Evolutionary conservation across 148 eudicot species (phyloP), one percentile per base, ranked within the genome.

Genomic region (Euryodendron excelsum): DNA sequence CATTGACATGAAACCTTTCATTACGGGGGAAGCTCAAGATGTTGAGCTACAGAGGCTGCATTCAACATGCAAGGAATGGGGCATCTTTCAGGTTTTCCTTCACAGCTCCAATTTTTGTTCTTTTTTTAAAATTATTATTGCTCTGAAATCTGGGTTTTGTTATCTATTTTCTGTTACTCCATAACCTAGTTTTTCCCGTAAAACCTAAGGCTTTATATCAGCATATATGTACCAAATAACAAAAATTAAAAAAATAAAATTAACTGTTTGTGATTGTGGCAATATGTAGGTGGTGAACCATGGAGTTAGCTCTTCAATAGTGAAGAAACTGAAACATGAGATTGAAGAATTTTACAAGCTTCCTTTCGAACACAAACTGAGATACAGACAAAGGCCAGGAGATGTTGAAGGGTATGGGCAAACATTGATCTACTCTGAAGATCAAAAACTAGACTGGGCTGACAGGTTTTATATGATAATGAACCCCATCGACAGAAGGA

Each of bases 41-140:
- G 48, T 28, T 33, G 50, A 83, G 34, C 66, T 83, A 1, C 50
- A 78, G 8, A 80, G 75, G 66, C 27, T 86, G 58, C 86, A 80
- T 56, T 28, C 74, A 12, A 30, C 52, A 70, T 86, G 84, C 80
- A 65, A 65, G 78, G 86, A 83, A 17, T 86, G 88, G 88, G 88
- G 88, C 44, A 70, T 86, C 34, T 86, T 83, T 80, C 84, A 83
- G 84, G 86, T 86, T n/a, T n/a, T 78, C 14, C 74, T 31, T 1
- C 41, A 18, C 3, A 23, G 36, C 25, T 71, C 74, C 25, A 9
- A 2, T 13, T 9, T 15, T 36, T 39, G 33, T 41, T 41, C 7
- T 41, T 41, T 41, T 5, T 41, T 7, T 48, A 2, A 48, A 48
- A 9, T 39, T 12, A 48, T 48, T 2, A 48, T 48, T 48, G 14